Percentiles rank a stretch among this genome's conserved stretches.
Conservation (phyloP, 768 basidiomycete species). For the Boletellus emodensis region DNA sequence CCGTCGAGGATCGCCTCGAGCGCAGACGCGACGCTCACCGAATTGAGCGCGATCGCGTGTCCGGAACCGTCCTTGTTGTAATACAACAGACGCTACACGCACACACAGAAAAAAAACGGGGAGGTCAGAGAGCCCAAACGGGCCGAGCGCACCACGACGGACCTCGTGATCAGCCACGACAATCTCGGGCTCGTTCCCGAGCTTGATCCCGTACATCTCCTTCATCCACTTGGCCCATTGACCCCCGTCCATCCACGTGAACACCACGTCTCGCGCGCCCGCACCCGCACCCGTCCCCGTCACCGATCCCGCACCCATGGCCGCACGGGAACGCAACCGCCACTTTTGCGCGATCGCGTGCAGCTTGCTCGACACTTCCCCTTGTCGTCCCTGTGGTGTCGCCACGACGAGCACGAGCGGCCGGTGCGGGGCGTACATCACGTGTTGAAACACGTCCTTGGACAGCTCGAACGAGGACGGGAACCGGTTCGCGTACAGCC, state of each 20-base stretch:
- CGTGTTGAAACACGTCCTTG: slow-evolving; percentile 70
- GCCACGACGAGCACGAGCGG: slow-evolving; percentile 80
- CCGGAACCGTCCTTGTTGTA: slow-evolving; percentile 65
- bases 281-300: slow-evolving; percentile 1
- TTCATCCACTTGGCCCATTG: slow-evolving; percentile 89
- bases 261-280: slow-evolving; percentile 58
- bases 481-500: slow-evolving; percentile 68
- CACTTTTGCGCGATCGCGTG: slow-evolving; percentile 56
- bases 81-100: slow-evolving; percentile 61
- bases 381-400: slow-evolving; percentile 34
- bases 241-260: slow-evolving; percentile 84
- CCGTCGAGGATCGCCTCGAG: slow-evolving; percentile 62
- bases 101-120: no score
- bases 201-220: slow-evolving; percentile 77
- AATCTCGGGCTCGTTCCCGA: slow-evolving; percentile 33
- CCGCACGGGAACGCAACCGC: slow-evolving; percentile 33
- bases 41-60: slow-evolving; percentile 51
- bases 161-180: slow-evolving; percentile 84
- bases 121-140: not conserved
- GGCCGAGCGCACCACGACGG: slow-evolving; percentile 14
- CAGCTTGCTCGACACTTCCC: slow-evolving; percentile 44
- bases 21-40: slow-evolving; percentile 57
- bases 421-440: slow-evolving; percentile 76
- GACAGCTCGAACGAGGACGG: slow-evolving; percentile 73
- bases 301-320: slow-evolving; percentile 11